These are phyloP conservation scores for Bullera alba DNA, from an alignment of 768 basidiomycete genomes.

Conservation along the genomic window DNA sequence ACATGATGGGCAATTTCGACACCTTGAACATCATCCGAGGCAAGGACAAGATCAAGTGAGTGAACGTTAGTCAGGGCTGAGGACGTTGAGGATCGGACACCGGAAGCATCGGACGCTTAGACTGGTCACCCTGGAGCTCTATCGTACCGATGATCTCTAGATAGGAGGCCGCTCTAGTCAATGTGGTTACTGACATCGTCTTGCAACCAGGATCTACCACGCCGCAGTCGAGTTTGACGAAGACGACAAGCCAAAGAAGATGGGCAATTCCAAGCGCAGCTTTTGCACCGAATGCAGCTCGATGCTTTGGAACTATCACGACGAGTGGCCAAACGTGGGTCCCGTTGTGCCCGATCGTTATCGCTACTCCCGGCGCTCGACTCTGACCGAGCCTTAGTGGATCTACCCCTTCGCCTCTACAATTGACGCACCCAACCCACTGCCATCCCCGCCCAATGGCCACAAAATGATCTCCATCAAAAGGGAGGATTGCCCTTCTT, in stretches of 20 bases:
- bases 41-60: slow-evolving; percentile 42
- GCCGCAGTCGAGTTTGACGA: slow-evolving; percentile 30
- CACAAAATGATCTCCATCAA: slow-evolving; percentile 28
- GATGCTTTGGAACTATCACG: slow-evolving; percentile 45
- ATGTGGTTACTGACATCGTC: neutral
- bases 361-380: neutral
- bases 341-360: neutral
- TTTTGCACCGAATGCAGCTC: slow-evolving; percentile 41
- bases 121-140: neutral
- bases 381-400: slow-evolving; percentile 24
- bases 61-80: neutral
- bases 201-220: slow-evolving; percentile 27
- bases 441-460: slow-evolving; percentile 32
- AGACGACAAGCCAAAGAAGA: slow-evolving; percentile 32
- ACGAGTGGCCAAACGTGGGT: slow-evolving; percentile 39
- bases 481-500: slow-evolving; percentile 29
- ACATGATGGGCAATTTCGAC: slow-evolving; percentile 44
- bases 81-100: neutral
- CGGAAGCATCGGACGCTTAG: neutral
- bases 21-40: slow-evolving; percentile 38
- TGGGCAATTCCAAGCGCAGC: slow-evolving; percentile 22
- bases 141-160: no score
- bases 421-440: slow-evolving; percentile 40
- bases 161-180: no score
- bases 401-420: slow-evolving; percentile 44